phyloP scores from a whole-genome alignment of 805 yeast species.

The Kuraishia capsulata region DNA sequence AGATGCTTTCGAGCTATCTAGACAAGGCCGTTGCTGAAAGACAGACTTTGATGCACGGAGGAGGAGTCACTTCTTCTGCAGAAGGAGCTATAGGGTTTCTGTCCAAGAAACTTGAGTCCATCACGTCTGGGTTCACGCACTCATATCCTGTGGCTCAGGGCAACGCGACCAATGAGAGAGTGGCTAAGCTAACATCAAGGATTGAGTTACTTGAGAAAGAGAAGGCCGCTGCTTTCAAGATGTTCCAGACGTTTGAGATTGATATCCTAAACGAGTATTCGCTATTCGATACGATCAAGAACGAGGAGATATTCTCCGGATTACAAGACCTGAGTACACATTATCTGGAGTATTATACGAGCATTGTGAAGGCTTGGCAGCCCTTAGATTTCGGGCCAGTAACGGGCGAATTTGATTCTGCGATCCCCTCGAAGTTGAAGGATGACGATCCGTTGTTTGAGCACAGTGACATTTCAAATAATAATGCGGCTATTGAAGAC shows the following conservation, averaged over 20 bases:
- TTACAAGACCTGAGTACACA: conserved; percentile 66
- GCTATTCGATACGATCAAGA: conserved; percentile 72
- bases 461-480: conserved; percentile 17
- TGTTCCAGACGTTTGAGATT: conserved; percentile 36
- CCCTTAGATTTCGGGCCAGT: conserved; percentile 30
- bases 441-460: conserved; percentile 15
- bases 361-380: conserved; percentile 64
- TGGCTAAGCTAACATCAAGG: conserved; percentile 27
- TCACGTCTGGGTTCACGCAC: conserved; percentile 17
- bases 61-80: conserved; percentile 23
- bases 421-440: conserved; percentile 7
- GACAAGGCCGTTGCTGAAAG: conserved; percentile 63
- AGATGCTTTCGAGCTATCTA: conserved; percentile 74
- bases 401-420: not conserved
- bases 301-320: conserved; percentile 65
- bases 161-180: conserved; percentile 34
- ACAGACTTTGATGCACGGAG: conserved; percentile 21
- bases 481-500: conserved; percentile 14
- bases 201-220: conserved; percentile 36
- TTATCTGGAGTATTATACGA: conserved; percentile 65
- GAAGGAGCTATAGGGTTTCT: conserved; percentile 25
- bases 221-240: conserved; percentile 29
- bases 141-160: not conserved
- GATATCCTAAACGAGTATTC: conserved; percentile 42
- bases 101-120: conserved; percentile 39